Base-by-base conservation (phyloP, 1,139 yeast species). In the Magnusiomyces fungicola region DNA sequence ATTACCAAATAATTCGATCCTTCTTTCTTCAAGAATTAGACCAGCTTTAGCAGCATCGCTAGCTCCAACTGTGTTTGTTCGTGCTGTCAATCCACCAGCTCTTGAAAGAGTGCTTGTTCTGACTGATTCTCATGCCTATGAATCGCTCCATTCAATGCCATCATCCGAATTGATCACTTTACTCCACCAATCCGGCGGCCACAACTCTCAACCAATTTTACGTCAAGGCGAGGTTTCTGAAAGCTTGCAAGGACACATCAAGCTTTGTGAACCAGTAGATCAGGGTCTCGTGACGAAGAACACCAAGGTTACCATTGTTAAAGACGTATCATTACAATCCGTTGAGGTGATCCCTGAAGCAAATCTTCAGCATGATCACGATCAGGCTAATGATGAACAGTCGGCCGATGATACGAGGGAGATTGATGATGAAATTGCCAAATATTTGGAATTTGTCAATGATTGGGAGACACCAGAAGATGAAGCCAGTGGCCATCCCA, bases 201-300 rank as follows among this genome's bases (percentile, higher is more conserved):
- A 12, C 7, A 27, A 27, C 30, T 7, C 12, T 27, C 30, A 7
- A 7, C 12, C 10, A 7, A 55, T 68, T 12, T 29, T 65, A 1
- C 57, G 66, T 3, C 63, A 62, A 44, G 70, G 69, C 16, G 61
- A 60, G 33, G 55, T 50, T 30, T 48, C 61, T 25, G 52, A 56
- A 9, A 10, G 30, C 16, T 21, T 43, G 9, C 33, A 23, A 10
- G 51, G 48, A n/a, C 45, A 57, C 7, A 74, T 85, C 3, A 63
- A 76, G 6, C 73, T 81, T 32, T 78, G 89, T 61, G 95, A 84
- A 56, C 95, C 95, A 0, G 73, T 79, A 1, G 78, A 77, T 41
- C 94, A 84, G 61, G 95, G 95, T 1, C 44, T 63, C 6, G 57
- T 63, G n/a, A 64, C 75, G 2, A 64, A 64, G 37, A 55, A 55